Evolutionary conservation across 2,329 filamentous ascomycete species (phyloP).

Genomic region (Hypoxylon sp.): DNA sequence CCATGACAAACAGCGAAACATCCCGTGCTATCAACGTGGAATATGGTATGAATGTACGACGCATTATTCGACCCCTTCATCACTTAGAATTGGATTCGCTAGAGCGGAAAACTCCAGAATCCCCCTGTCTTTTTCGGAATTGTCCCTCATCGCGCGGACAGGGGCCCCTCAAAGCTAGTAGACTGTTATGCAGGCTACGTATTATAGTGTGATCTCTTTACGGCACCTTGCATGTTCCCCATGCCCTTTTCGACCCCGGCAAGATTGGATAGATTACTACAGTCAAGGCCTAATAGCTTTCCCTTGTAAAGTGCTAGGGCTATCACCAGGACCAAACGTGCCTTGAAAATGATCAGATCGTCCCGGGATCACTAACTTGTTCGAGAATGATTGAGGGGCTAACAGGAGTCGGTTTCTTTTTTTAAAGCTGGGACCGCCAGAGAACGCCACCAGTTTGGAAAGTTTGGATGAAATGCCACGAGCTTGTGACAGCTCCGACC

Average conservation of each 20-base stretch:
- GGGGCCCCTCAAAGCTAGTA: slow-evolving; percentile 34
- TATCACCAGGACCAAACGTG: slow-evolving; percentile 43
- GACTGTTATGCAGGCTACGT: slow-evolving; percentile 40
- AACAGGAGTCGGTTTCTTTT: slow-evolving; percentile 27
- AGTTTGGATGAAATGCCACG: slow-evolving; percentile 35
- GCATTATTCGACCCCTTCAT: slow-evolving; percentile 43
- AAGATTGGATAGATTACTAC: slow-evolving; percentile 43
- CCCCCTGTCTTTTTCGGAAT: slow-evolving; percentile 45
- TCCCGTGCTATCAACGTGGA: slow-evolving; percentile 13
- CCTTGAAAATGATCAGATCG: slow-evolving; percentile 44
- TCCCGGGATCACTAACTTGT: slow-evolving; percentile 42
- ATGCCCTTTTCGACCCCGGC: slow-evolving; percentile 41
- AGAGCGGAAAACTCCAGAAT: slow-evolving; percentile 44
- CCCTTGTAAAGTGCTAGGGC: slow-evolving; percentile 40
- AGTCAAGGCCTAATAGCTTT: slow-evolving; percentile 21
- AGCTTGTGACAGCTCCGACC: slow-evolving; percentile 30
- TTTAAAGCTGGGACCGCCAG: slow-evolving; percentile 33
- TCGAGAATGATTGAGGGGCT: slow-evolving; percentile 46
- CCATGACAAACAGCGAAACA: slow-evolving; percentile 27
- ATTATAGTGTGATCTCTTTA: slow-evolving; percentile 46
- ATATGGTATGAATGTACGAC: slow-evolving; percentile 25
- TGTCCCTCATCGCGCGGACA: slow-evolving; percentile 44
- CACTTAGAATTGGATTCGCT: slow-evolving; percentile 23
- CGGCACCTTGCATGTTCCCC: slow-evolving; percentile 47
- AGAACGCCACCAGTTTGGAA: slow-evolving; percentile 45